phyloP scores from a whole-genome alignment of 2,329 filamentous ascomycete genomes.

The Blumeria hordei region DNA sequence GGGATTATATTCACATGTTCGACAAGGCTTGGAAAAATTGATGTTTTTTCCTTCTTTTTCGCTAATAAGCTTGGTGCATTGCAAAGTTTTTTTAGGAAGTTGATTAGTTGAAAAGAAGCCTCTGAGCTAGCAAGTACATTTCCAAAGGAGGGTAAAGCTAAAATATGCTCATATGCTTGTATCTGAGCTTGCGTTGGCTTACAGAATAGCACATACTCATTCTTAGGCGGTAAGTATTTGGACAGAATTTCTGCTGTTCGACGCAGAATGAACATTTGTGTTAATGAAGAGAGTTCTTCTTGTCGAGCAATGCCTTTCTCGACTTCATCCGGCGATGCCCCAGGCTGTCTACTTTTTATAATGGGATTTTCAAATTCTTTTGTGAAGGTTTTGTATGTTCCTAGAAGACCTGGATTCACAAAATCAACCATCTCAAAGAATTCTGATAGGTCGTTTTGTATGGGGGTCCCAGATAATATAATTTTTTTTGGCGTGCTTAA shows the following conservation, averaged over 20 bases:
- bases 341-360: constrained; percentile 35
- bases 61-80: constrained; percentile 42
- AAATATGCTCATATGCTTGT: constrained; percentile 52
- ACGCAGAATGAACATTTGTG: constrained; percentile 73
- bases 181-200: constrained; percentile 77
- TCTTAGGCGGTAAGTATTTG: constrained; percentile 69
- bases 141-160: constrained; percentile 39
- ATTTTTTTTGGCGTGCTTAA: constrained; percentile 40
- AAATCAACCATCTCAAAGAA: constrained; percentile 90
- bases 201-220: constrained; percentile 86
- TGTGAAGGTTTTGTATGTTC: constrained; percentile 79
- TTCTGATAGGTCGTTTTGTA: constrained; percentile 90
- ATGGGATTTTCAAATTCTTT: constrained; percentile 84
- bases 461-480: constrained; percentile 46
- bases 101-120: constrained; percentile 42
- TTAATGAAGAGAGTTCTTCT: constrained; percentile 71
- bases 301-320: constrained; percentile 48
- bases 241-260: constrained; percentile 83
- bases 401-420: constrained; percentile 74
- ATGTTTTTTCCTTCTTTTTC: constrained; percentile 19
- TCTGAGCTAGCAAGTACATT: constrained; percentile 36
- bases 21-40: constrained; percentile 13
- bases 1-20: constrained; percentile 28
- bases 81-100: constrained; percentile 49
- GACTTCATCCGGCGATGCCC: constrained; percentile 39